Base-by-base conservation (phyloP, 2,329 filamentous ascomycete genomes). In the Coniochaeta sp. region DNA sequence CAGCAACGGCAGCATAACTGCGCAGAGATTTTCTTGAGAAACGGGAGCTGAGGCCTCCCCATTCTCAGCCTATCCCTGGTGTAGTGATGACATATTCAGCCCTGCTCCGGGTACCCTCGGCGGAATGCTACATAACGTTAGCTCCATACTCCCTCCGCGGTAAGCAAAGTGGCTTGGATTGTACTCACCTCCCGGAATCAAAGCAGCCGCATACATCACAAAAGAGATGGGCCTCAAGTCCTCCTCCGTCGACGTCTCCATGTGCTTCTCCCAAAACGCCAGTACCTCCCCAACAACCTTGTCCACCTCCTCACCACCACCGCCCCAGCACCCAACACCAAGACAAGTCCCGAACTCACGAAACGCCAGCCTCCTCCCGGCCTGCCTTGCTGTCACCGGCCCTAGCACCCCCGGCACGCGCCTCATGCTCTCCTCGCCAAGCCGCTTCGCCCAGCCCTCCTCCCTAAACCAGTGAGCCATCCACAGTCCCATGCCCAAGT, bases 401-500 rank as follows among this genome's bases (percentile, higher is more conserved):
- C 55, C 54, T n/a, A 71, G 52, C 2, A 61, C 52, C 12, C 53
- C 49, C 14, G 64, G 64, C 38, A 63, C 52, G n/a, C 28, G 6
- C 4, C 54, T 51, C 8, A 71, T 52, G 6, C 65, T 65, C 24
- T 62, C 53, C 2, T 48, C 51, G 5, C 64, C 62, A 49, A 79
- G 58, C 4, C 61, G 56, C 3, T 57, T 57, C 2, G 77, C 75
- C 78, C 78, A 82, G 1, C 64, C 61, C 53, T 80, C 76, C 2
- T 67, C 67, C 0, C 61, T 62, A 53, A 73, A 71, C 63, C 79
- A 77, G 54, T 81, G 77, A 20, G 69, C 69, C 42, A 74, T 74
- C 79, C 79, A 83, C 24, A 83, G 59, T 1, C 77, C 75, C 79
- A 83, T 82, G 0, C 79, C 80, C 40, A 83, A 60, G 58, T 83